Evolutionary conservation across 73 alveolate species (phyloP).

Genomic region (Blepharisma japonicum): DNA sequence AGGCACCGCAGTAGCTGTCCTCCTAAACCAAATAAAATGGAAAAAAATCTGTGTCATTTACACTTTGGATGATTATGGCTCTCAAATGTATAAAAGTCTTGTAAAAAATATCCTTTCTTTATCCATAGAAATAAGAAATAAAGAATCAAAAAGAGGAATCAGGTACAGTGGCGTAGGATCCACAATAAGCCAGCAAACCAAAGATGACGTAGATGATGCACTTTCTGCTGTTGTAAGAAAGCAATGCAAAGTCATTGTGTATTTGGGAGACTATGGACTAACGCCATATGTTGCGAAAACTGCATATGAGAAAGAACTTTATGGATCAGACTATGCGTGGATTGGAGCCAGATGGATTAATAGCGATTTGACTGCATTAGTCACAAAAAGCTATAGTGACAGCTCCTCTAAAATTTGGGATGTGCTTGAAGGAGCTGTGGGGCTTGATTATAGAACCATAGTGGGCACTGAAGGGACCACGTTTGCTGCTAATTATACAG

Average conservation of each 20-base stretch:
- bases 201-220: background rate
- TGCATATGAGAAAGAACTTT: slow-evolving; percentile 15
- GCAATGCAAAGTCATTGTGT: slow-evolving; percentile 18
- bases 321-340: slow-evolving; percentile 22
- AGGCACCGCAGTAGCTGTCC: slow-evolving; percentile 23
- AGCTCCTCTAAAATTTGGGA: background rate
- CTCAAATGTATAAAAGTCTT: background rate
- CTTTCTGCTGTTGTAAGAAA: slow-evolving; percentile 13
- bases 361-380: background rate
- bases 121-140: background rate
- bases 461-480: background rate
- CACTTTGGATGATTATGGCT: slow-evolving; percentile 4
- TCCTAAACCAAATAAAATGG: background rate
- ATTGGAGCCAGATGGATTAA: slow-evolving; percentile 28
- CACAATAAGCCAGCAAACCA: background rate
- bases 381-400: background rate
- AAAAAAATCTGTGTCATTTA: slow-evolving; percentile 8
- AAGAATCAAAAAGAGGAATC: background rate
- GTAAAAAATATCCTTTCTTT: background rate
- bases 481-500: background rate
- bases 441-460: background rate
- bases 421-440: slow-evolving; percentile 4
- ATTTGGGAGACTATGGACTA: background rate
- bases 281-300: background rate
- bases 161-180: background rate